A percentile compares a stretch with the other conserved stretches of the same genome.
Evolutionary conservation across 2,329 filamentous ascomycete species (phyloP).

Genomic region (Ophiosphaerella herpotricha): DNA sequence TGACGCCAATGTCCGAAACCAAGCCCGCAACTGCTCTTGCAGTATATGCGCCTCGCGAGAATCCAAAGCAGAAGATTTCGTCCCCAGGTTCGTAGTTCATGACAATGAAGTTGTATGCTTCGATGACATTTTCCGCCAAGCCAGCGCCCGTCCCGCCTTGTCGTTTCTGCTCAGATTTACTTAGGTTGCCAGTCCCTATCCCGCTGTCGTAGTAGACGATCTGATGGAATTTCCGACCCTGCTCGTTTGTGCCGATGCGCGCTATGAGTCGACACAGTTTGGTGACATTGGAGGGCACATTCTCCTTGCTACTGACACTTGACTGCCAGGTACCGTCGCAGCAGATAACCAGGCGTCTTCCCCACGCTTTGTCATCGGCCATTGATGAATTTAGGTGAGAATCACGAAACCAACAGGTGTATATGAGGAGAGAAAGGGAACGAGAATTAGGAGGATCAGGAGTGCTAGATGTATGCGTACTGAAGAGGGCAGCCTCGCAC

Average conservation of each 20-base stretch:
- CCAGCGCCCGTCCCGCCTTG: constrained; percentile 52
- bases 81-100: constrained; percentile 56
- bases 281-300: constrained; percentile 44
- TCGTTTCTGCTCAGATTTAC: constrained; percentile 25
- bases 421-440: neutral
- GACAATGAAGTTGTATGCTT: constrained; percentile 57
- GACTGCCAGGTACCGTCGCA: constrained; percentile 47
- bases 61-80: constrained; percentile 54
- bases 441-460: neutral
- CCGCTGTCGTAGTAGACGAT: constrained; percentile 45
- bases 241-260: constrained; percentile 30
- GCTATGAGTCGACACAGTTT: constrained; percentile 40
- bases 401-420: neutral
- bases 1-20: constrained; percentile 52
- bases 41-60: constrained; percentile 54
- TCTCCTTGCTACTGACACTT: constrained; percentile 34
- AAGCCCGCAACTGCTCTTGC: constrained; percentile 50
- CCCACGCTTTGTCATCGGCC: constrained; percentile 29
- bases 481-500: constrained; percentile 2
- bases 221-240: constrained; percentile 39
- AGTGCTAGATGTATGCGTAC: neutral
- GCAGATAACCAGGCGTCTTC: constrained; percentile 41
- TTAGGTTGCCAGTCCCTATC: constrained; percentile 40
- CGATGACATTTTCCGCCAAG: constrained; percentile 54
- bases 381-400: neutral